A percentile compares a stretch with the other conserved stretches of the same genome.
Evolutionary conservation across 78 protist genomes (phyloP).

Genomic region (Parvularia atlantis): DNA sequence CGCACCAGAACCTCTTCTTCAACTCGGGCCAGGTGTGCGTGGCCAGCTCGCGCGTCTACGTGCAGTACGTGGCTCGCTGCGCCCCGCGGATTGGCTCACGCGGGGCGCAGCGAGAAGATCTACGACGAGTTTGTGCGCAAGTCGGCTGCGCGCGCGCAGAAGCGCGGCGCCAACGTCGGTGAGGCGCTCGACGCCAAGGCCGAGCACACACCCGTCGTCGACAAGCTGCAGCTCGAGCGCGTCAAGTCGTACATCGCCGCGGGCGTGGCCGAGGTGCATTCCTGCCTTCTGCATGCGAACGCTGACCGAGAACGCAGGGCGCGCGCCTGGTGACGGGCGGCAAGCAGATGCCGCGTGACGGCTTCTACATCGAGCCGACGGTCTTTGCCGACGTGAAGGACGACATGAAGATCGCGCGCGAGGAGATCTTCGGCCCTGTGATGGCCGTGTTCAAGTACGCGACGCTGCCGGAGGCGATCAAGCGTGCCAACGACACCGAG

Average conservation of each 20-base stretch:
- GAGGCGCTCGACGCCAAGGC: slow-evolving; percentile 32
- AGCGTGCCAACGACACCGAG: no score
- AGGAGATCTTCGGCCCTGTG: slow-evolving; percentile 80
- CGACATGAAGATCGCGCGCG: slow-evolving; percentile 21
- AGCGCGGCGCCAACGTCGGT: slow-evolving; percentile 24
- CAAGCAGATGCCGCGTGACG: no score
- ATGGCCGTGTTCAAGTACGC: slow-evolving; percentile 16
- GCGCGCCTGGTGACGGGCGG: no score
- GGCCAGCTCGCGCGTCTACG: slow-evolving; percentile 38
- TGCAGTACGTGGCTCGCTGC: no score
- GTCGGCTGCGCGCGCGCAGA: slow-evolving; percentile 27
- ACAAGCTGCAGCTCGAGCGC: neutral
- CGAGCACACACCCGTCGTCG: no score
- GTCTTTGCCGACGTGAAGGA: slow-evolving; percentile 27
- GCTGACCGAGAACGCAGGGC: neutral
- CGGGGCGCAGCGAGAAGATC: slow-evolving; percentile 19
- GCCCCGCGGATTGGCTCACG: no score
- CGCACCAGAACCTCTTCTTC: slow-evolving; percentile 27
- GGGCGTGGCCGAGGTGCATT: no score
- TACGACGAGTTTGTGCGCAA: slow-evolving; percentile 42
- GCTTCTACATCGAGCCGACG: slow-evolving; percentile 50
- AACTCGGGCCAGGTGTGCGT: slow-evolving; percentile 46
- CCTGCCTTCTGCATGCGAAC: slow-evolving; percentile 25
- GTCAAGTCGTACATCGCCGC: neutral
- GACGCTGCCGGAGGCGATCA: slow-evolving; percentile 34